Conservation (phyloP, 2,329 filamentous ascomycete genomes). For the Aspergillus calidoustus region DNA sequence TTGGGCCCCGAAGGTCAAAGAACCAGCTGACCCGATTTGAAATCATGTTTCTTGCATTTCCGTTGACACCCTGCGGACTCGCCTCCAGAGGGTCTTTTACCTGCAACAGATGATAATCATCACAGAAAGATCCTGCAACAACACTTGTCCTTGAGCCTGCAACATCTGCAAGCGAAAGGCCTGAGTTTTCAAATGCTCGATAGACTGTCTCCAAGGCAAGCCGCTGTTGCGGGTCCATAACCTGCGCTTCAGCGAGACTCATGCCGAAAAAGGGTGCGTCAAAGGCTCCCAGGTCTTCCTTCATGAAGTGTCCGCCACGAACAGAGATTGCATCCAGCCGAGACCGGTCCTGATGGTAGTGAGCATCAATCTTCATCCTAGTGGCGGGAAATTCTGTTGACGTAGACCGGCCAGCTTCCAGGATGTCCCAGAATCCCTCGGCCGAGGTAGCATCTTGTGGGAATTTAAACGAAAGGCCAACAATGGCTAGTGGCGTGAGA, state of each 20-base stretch:
- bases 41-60: constrained; percentile 16
- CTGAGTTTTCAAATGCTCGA: constrained; percentile 30
- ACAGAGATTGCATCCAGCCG: not conserved
- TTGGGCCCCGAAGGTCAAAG: constrained; percentile 35
- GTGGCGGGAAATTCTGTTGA: constrained; percentile 29
- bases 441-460: constrained; percentile 26
- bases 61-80: not conserved
- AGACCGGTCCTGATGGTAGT: constrained; percentile 25
- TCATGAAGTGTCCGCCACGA: constrained; percentile 27
- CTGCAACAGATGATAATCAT: constrained; percentile 35
- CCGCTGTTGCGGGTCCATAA: constrained; percentile 21
- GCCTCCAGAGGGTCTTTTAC: constrained; percentile 25
- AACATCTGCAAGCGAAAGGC: constrained; percentile 15
- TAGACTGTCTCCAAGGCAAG: constrained; percentile 35
- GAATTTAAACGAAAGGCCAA: constrained; percentile 28
- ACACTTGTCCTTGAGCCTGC: constrained; percentile 33
- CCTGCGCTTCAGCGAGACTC: constrained; percentile 31
- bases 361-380: constrained; percentile 31
- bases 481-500: constrained; percentile 26
- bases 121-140: constrained; percentile 35
- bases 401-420: constrained; percentile 25
- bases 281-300: constrained; percentile 32
- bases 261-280: constrained; percentile 41
- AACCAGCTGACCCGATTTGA: constrained; percentile 38
- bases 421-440: constrained; percentile 29